Evolutionary conservation across 2,329 filamentous ascomycete genomes (phyloP).

Genomic region (Ascochyta fabae): DNA sequence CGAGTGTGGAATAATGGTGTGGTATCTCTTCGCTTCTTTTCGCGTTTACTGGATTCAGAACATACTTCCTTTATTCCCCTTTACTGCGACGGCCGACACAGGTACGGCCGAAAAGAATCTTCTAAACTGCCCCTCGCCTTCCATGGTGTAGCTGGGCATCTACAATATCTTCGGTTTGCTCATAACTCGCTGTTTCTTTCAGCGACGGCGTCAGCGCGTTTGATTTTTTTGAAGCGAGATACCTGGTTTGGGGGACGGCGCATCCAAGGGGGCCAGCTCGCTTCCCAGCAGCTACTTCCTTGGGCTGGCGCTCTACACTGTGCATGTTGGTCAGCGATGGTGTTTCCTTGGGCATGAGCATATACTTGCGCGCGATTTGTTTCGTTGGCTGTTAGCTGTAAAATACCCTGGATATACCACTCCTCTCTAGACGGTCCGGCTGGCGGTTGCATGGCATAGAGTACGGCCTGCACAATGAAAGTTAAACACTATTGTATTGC

Average conservation of each 20-base stretch:
- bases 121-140: conserved; percentile 25
- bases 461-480: conserved; percentile 8
- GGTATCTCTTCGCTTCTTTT: conserved; percentile 17
- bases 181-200: not conserved
- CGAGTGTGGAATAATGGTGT: not conserved
- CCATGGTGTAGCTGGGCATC: conserved; percentile 30
- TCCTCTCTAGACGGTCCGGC: conserved; percentile 41
- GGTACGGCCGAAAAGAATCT: conserved; percentile 10
- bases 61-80: conserved; percentile 16
- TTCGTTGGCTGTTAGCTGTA: conserved; percentile 28
- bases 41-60: conserved; percentile 11
- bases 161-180: not conserved
- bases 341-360: conserved; percentile 23
- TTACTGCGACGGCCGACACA: conserved; percentile 27
- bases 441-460: conserved; percentile 3
- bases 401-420: conserved; percentile 47
- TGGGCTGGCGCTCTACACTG: not conserved
- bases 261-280: conserved; percentile 9
- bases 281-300: conserved; percentile 1
- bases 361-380: conserved; percentile 20
- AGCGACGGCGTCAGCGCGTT: conserved; percentile 29
- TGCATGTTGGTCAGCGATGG: conserved; percentile 16
- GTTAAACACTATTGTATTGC: not conserved
- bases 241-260: conserved; percentile 17
- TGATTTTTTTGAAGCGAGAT: conserved; percentile 23